These are phyloP conservation scores for Crithidia brevicula DNA, from an alignment of 208 protist genomes.

Conservation along the genomic window DNA sequence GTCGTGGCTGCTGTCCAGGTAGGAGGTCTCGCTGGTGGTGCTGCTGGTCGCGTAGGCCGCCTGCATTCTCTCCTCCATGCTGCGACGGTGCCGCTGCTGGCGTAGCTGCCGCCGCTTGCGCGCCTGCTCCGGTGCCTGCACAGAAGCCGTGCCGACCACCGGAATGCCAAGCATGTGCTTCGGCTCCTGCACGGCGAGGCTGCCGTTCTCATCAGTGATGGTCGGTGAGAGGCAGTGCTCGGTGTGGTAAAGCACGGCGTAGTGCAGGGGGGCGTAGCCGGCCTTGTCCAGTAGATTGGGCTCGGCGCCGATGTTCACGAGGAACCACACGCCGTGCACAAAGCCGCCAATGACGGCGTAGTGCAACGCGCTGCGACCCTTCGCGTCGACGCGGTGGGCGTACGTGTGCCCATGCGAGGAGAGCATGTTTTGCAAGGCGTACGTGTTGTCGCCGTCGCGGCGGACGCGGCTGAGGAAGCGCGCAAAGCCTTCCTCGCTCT, in stretches of 20 bases:
- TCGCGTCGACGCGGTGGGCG: constrained; percentile 25
- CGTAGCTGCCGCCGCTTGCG: constrained; percentile 16
- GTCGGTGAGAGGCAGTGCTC: constrained; percentile 8
- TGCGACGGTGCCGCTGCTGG: constrained; percentile 17
- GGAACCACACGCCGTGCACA: constrained; percentile 31
- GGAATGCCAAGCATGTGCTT: constrained; percentile 26
- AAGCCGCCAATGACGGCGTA: constrained; percentile 38
- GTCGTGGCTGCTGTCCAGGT: background rate
- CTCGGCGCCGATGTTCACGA: constrained; percentile 40
- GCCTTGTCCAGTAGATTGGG: constrained; percentile 38
- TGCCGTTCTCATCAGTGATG: constrained; percentile 22
- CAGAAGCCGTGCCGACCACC: constrained; percentile 9
- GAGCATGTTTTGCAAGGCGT: constrained; percentile 28
- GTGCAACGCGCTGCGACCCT: constrained; percentile 37
- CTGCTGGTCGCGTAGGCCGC: constrained; percentile 5
- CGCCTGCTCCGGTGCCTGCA: constrained; percentile 23
- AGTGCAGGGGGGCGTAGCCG: constrained; percentile 48
- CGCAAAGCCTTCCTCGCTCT: constrained; percentile 30
- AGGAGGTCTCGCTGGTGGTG: constrained; percentile 1
- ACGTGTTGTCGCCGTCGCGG: constrained; percentile 38
- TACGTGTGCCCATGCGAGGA: constrained; percentile 19
- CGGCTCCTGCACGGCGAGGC: constrained; percentile 14
- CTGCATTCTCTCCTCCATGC: constrained; percentile 16
- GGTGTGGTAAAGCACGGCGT: constrained; percentile 38
- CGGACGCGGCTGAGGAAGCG: constrained; percentile 34